Conservation (phyloP, 2,329 filamentous ascomycete species). For the Gaeumannomyces sp. region DNA sequence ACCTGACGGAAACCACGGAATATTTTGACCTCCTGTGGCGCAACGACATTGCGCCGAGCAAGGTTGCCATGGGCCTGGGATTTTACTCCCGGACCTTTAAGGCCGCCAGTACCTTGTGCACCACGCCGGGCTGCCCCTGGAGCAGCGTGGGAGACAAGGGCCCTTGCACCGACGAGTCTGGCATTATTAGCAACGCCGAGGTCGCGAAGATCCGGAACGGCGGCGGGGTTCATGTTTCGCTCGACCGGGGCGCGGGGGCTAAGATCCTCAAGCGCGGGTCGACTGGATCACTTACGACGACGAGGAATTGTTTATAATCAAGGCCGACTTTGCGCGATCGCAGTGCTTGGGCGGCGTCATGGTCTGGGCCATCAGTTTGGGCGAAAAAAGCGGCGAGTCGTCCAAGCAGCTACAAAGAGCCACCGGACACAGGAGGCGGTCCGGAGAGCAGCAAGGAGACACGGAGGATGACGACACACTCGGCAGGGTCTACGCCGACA, state of each 20-base stretch:
- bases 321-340: conserved; percentile 25
- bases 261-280: conserved; percentile 26
- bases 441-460: background rate
- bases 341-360: conserved; percentile 23
- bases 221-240: conserved; percentile 15
- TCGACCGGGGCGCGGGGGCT: conserved; percentile 24
- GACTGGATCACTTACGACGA: conserved; percentile 35
- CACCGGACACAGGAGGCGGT: background rate
- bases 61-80: conserved; percentile 36
- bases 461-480: too few relatives aligned
- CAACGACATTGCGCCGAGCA: conserved; percentile 31
- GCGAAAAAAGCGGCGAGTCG: conserved; percentile 15
- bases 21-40: conserved; percentile 41
- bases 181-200: conserved; percentile 27
- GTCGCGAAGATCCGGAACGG: conserved; percentile 22
- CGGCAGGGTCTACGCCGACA: background rate
- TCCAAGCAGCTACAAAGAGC: background rate
- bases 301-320: conserved; percentile 25
- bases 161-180: conserved; percentile 22
- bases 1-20: conserved; percentile 38
- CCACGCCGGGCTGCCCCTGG: conserved; percentile 25
- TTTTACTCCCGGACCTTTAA: conserved; percentile 35
- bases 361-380: conserved; percentile 26
- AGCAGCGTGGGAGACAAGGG: conserved; percentile 20
- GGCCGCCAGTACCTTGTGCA: conserved; percentile 20